Evolutionary conservation across 2,329 filamentous ascomycete species (phyloP).

Genomic region (Cladosporium sphaerospermum): DNA sequence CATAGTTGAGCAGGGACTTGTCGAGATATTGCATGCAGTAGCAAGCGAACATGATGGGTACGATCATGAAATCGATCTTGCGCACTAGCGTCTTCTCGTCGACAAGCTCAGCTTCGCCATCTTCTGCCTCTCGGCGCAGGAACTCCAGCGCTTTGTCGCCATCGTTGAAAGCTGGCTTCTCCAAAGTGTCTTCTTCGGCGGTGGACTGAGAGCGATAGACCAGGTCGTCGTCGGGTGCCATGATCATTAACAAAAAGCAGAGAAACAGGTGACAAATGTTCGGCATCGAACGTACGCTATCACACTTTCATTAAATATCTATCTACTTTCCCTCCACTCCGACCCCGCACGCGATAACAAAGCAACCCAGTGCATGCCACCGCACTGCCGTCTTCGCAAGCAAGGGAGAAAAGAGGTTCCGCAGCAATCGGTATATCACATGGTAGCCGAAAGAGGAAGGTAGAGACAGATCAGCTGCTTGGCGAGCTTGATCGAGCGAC

Average conservation of each 20-base stretch:
- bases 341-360: too few species aligned
- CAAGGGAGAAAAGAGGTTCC: too few species aligned
- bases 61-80: slow-evolving; percentile 38
- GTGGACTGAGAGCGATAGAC: slow-evolving; percentile 2
- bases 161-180: slow-evolving; percentile 14
- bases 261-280: neutral
- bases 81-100: slow-evolving; percentile 21
- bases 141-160: slow-evolving; percentile 15
- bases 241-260: neutral
- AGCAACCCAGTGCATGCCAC: too few species aligned
- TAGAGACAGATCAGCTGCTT: slow-evolving; percentile 2
- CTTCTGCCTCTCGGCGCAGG: slow-evolving; percentile 12
- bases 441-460: neutral
- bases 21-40: slow-evolving; percentile 60
- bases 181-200: slow-evolving; percentile 8
- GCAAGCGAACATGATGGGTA: slow-evolving; percentile 51
- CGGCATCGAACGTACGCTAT: too few species aligned
- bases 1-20: slow-evolving; percentile 56
- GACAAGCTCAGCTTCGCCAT: slow-evolving; percentile 11
- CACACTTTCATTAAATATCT: too few species aligned
- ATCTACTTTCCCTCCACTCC: too few species aligned
- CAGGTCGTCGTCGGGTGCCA: neutral
- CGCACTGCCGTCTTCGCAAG: too few species aligned
- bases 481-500: slow-evolving; percentile 3
- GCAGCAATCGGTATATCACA: too few species aligned